Percentiles rank a stretch among this genome's conserved stretches.
Evolutionary conservation across 2,329 filamentous ascomycete genomes (phyloP).

Genomic region (Exophiala lecanii-corni): DNA sequence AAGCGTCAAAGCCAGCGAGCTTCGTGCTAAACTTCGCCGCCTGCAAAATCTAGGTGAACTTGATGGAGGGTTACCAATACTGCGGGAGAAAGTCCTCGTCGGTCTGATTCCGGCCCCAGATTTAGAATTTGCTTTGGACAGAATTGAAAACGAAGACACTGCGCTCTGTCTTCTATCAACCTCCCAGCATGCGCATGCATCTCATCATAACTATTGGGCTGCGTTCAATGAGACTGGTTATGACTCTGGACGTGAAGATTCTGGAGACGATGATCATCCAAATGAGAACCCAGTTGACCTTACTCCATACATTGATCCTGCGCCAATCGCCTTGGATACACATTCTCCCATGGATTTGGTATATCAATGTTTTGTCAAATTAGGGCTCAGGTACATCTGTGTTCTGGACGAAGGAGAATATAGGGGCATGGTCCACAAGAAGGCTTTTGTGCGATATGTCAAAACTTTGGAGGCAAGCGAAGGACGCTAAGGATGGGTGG

Average conservation of each 20-base stretch:
- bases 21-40: constrained; percentile 75
- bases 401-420: constrained; percentile 79
- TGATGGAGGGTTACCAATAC: constrained; percentile 83
- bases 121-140: constrained; percentile 86
- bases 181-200: constrained; percentile 46
- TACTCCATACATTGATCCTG: constrained; percentile 84
- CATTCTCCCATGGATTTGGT: constrained; percentile 89
- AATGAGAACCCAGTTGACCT: constrained; percentile 70
- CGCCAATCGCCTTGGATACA: constrained; percentile 83
- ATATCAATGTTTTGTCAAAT: constrained; percentile 92
- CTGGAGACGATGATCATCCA: constrained; percentile 55
- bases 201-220: constrained; percentile 18
- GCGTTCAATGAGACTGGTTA: constrained; percentile 19
- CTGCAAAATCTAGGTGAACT: constrained; percentile 83
- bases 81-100: constrained; percentile 73
- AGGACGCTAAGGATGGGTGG: too few relatives aligned
- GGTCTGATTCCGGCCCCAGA: constrained; percentile 92
- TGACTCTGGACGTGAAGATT: constrained; percentile 56
- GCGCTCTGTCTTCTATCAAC: constrained; percentile 75
- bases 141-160: constrained; percentile 63
- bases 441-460: constrained; percentile 91
- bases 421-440: constrained; percentile 93
- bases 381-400: constrained; percentile 88
- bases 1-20: constrained; percentile 67
- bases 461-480: constrained; percentile 72